These are phyloP conservation scores for Solanum peruvianum DNA, from an alignment of 257 asterid genomes.

Conservation along the genomic window DNA sequence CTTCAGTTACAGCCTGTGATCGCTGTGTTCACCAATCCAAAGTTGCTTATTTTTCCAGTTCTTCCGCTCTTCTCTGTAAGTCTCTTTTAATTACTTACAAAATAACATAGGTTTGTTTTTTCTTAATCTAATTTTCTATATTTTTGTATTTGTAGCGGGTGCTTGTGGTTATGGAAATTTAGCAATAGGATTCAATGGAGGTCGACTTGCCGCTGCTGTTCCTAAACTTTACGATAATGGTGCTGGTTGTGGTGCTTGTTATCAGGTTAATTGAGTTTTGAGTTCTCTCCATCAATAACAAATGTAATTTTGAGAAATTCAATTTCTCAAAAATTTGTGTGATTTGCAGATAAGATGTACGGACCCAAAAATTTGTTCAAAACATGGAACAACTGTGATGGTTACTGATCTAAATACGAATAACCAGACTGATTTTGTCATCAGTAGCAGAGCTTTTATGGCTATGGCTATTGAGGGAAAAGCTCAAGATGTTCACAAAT, in stretches of 20 bases:
- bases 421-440: conserved; percentile 52
- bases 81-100: background rate
- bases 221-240: conserved; percentile 52
- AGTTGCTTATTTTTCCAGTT: conserved; percentile 40
- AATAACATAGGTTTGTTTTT: background rate
- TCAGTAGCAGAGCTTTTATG: conserved; percentile 58
- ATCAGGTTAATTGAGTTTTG: conserved; percentile 32
- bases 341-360: conserved; percentile 57
- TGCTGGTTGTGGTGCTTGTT: conserved; percentile 87
- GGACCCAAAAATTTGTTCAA: conserved; percentile 28
- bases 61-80: conserved; percentile 48
- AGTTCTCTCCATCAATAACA: background rate
- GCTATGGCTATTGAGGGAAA: conserved; percentile 58
- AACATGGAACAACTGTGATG: conserved; percentile 33
- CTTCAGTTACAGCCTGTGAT: conserved; percentile 52
- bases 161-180: conserved; percentile 73
- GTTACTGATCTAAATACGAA: conserved; percentile 41
- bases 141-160: conserved; percentile 39
- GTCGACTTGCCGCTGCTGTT: conserved; percentile 59
- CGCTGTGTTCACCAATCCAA: conserved; percentile 49
- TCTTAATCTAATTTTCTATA: background rate
- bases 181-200: conserved; percentile 42
- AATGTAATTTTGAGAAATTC: background rate
- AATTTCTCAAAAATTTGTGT: background rate
- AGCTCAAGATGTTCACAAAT: conserved; percentile 31